Evolutionary conservation across 345 rosid species (phyloP), one percentile per base, ranked within the genome.

Genomic region (Kandelia obovata): DNA sequence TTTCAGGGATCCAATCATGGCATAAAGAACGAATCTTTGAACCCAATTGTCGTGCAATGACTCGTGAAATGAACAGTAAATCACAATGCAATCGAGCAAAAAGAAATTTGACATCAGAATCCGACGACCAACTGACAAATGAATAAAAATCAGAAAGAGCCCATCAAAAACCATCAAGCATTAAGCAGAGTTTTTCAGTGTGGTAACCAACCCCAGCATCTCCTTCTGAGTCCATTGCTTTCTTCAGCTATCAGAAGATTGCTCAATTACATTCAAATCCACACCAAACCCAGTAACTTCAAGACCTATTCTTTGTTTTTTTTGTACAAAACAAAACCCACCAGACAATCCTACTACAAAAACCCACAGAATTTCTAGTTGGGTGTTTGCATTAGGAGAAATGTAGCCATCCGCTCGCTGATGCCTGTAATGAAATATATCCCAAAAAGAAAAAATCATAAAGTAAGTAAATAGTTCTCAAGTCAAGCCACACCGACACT

Each of bases 181-280:
- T 20, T 16, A 62, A 62, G 66, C 66, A 21, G 16, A 37, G 53
- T 37, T 25, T 62, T 35, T 17, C 30, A 61, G 16, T 39, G 0
- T 43, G 16, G 17, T 43, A 73, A 73, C 77, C 62, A 53, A 73
- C 77, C 67, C 68, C 66, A 15, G 63, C 35, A 53, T 55, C 77
- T 67, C 58, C 77, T 35, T 73, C 63, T 58, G 27, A 31, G 23
- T 62, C 71, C 77, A 73, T 73, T 55, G 55, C 61, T 46, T 15
- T 34, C 25, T 26, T 28, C 37, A 23, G 47, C 26, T 30, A 8
- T 66, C 71, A 66, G 28, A 55, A 34, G 37, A 59, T 10, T 7
- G 43, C 30, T 46, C 37, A 3, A 59, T 43, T 43, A n/a, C 53
- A 32, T 64, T 16, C 7, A 27, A 71, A 19, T 63, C 60, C 49